These are phyloP conservation scores for Pleurotus ostreatus DNA, from an alignment of 768 basidiomycete species.

Conservation along the genomic window DNA sequence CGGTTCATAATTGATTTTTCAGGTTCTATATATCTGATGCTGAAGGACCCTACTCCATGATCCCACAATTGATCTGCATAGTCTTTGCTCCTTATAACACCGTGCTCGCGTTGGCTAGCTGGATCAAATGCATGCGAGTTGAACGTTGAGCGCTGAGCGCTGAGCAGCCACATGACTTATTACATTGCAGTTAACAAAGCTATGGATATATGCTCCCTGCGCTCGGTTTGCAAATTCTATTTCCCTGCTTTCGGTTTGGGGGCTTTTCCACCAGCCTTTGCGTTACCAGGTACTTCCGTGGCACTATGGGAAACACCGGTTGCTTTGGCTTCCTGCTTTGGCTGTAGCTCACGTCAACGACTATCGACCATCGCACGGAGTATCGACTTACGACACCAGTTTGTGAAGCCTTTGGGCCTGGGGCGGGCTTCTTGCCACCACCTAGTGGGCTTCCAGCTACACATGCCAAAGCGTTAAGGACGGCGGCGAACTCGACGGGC, in stretches of 20 bases:
- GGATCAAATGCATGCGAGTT: too few species aligned
- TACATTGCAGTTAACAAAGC: too few species aligned
- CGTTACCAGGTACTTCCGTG: not conserved
- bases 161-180: too few species aligned
- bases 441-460: not conserved
- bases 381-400: not conserved
- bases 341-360: not conserved
- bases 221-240: not conserved
- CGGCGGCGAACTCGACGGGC: not conserved
- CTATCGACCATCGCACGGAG: not conserved
- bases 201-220: too few species aligned
- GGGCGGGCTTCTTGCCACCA: slow-evolving; percentile 1
- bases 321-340: slow-evolving; percentile 6
- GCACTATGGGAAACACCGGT: not conserved
- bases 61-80: too few species aligned
- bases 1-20: too few species aligned
- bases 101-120: too few species aligned
- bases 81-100: too few species aligned
- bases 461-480: not conserved
- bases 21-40: too few species aligned
- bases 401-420: not conserved
- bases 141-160: too few species aligned
- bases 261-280: not conserved
- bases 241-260: slow-evolving; percentile 1
- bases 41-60: too few species aligned